These are phyloP conservation scores for Diutina pseudorugosa DNA, from an alignment of 1,139 yeast species.

Conservation along the genomic window DNA sequence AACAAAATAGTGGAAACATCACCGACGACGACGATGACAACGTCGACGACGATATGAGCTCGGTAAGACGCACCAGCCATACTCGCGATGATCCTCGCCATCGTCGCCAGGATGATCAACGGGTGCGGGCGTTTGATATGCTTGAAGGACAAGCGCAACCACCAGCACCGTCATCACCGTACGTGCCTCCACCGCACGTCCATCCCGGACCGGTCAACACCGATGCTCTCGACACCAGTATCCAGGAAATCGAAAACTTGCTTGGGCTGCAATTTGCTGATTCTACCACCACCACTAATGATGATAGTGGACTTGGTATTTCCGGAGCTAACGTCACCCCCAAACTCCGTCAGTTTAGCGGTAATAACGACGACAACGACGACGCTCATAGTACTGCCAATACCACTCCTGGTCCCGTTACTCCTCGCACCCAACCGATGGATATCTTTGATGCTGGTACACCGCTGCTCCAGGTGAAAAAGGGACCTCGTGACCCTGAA, in stretches of 20 bases:
- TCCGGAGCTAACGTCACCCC: background rate
- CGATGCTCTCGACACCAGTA: conserved; percentile 18
- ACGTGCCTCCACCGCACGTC: background rate
- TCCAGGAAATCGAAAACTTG: conserved; percentile 20
- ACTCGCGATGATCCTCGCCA: background rate
- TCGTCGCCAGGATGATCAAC: background rate
- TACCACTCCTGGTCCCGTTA: background rate
- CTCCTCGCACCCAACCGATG: background rate
- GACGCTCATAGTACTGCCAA: background rate
- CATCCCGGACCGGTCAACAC: conserved; percentile 1
- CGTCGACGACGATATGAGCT: background rate
- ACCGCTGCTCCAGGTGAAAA: conserved; percentile 13
- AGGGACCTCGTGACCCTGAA: conserved; percentile 21
- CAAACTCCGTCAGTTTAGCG: background rate
- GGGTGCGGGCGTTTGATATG: background rate
- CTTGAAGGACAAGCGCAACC: background rate
- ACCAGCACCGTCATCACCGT: background rate
- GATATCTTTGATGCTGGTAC: background rate
- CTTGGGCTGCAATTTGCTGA: background rate
- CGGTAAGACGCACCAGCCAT: background rate
- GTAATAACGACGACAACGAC: background rate
- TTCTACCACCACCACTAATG: background rate
- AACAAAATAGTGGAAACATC: background rate
- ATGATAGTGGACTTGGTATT: background rate
- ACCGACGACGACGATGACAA: conserved; percentile 3